Evolutionary conservation across 139 green algal genomes (phyloP).

Genomic region (Monoraphidium neglectum): DNA sequence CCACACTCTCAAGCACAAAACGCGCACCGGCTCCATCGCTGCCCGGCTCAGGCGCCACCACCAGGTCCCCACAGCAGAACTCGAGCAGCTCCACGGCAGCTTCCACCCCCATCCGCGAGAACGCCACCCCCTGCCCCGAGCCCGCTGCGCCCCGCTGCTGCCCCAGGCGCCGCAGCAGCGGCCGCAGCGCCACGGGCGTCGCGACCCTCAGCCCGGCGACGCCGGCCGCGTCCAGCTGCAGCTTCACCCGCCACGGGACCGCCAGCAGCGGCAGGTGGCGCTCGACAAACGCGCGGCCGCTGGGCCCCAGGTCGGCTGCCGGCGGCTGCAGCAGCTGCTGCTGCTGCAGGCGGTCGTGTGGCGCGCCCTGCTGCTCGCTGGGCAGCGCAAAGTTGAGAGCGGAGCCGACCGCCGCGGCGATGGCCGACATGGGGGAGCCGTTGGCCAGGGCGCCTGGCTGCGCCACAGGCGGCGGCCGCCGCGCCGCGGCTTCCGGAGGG

Average conservation of each 20-base stretch:
- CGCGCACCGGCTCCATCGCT: not conserved
- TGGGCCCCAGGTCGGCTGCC: constrained; percentile 24
- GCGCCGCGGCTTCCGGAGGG: too few relatives aligned
- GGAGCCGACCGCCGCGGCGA: too few relatives aligned
- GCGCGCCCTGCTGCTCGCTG: not conserved
- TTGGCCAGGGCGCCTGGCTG: too few relatives aligned
- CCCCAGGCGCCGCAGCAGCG: constrained; percentile 45
- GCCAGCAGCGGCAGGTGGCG: constrained; percentile 57
- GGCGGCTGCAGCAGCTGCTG: constrained; percentile 11
- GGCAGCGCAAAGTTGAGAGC: not conserved
- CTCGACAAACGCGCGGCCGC: constrained; percentile 52
- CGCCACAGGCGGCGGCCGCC: too few relatives aligned
- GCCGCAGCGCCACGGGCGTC: constrained; percentile 49
- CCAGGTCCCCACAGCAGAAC: constrained; percentile 50
- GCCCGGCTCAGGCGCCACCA: not conserved
- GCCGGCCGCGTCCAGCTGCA: constrained; percentile 52
- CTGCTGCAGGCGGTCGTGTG: not conserved
- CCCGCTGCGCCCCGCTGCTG: not conserved
- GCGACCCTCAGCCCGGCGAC: constrained; percentile 44
- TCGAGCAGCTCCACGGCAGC: constrained; percentile 55
- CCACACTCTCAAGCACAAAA: too few relatives aligned
- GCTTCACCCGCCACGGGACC: constrained; percentile 51
- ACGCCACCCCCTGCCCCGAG: not conserved
- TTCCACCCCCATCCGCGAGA: constrained; percentile 20
- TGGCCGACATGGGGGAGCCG: too few relatives aligned